Evolutionary conservation across 129 eudicot species (phyloP), one percentile per base, ranked within the genome.

Genomic region (Centrapalus pauciflorus): DNA sequence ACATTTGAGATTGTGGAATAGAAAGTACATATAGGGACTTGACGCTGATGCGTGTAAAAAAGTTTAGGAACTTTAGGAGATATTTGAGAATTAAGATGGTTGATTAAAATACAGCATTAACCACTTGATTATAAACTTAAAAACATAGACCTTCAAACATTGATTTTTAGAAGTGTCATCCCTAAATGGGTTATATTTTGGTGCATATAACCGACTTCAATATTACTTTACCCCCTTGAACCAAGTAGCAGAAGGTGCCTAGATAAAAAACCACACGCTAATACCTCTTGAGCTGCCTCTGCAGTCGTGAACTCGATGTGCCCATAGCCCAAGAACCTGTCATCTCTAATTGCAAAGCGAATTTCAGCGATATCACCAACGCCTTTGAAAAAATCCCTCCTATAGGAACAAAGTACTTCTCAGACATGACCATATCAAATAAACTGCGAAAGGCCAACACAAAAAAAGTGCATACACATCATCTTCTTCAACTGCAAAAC

Each of bases 211-310:
- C n/a, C n/a, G n/a, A n/a, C n/a, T n/a, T n/a, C n/a, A n/a, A n/a
- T n/a, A n/a, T n/a, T n/a, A 37, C 21, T 50, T 29, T 2, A 17
- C 67, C 51, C 51, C 4, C 24, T 35, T 61, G 2, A 23, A 41
- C 21, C 52, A 37, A n/a, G 17, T 55, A 55, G 19, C 61, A 12
- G 3, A 17, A 55, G 16, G 33, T 34, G 9, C 34, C 35, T 17
- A 13, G 2, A n/a, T 12, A 37, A 19, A 37, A 19, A 68, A 10
- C 12, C 2, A 67, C 0, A 37, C 1, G 28, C 4, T 35, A 63
- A 33, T 71, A 93, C 99, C 95, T 84, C 79, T 56, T 80, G 79
- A 46, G 99, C 96, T 25, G 59, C 87, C 70, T 89, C 96, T n/a
- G 77, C 74, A 32, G 96, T 79, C 61, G 83, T 76, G 81, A 93